Percentiles rank a stretch among this genome's conserved stretches.
phyloP scores from a whole-genome alignment of 352 stramenopile species.

The Elongisporangium prolatum region DNA sequence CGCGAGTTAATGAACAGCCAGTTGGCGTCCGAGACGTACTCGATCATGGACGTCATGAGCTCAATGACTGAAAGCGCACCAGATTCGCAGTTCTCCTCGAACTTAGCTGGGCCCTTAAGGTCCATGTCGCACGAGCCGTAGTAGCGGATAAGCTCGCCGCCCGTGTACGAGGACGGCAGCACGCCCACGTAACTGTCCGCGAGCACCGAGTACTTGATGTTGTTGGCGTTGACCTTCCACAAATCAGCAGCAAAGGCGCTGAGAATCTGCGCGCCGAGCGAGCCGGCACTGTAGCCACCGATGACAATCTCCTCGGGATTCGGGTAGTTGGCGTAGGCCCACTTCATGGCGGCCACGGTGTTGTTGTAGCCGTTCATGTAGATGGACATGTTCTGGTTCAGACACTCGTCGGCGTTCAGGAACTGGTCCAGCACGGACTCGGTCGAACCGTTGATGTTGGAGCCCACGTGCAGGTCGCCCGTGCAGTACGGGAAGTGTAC shows the following conservation, averaged over 20 bases:
- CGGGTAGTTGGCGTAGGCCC: conserved; percentile 57
- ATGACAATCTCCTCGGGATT: conserved; percentile 53
- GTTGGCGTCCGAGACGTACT: conserved; percentile 33
- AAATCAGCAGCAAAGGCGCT: conserved; percentile 38
- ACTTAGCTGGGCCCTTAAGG: conserved; percentile 27
- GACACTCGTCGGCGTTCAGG: conserved; percentile 31
- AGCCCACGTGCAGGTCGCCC: conserved; percentile 63
- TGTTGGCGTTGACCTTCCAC: conserved; percentile 52
- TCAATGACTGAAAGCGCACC: conserved; percentile 37
- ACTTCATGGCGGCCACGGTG: conserved; percentile 55
- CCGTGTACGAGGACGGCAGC: conserved; percentile 38
- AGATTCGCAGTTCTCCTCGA: conserved; percentile 41
- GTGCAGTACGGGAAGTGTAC: conserved; percentile 74
- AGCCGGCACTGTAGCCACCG: conserved; percentile 46
- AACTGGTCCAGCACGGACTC: conserved; percentile 33
- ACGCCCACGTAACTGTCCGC: conserved; percentile 65
- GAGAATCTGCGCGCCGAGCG: conserved; percentile 45
- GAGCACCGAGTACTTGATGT: conserved; percentile 51
- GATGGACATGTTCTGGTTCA: conserved; percentile 45
- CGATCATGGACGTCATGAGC: conserved; percentile 48
- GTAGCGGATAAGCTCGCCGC: conserved; percentile 50
- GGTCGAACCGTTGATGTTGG: conserved; percentile 14
- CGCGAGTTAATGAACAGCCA: conserved; percentile 71
- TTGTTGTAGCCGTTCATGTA: conserved; percentile 63
- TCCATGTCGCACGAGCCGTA: conserved; percentile 49